These are phyloP conservation scores for Aspergillus arachidicola DNA, from an alignment of 2,329 filamentous ascomycete genomes.

Conservation along the genomic window DNA sequence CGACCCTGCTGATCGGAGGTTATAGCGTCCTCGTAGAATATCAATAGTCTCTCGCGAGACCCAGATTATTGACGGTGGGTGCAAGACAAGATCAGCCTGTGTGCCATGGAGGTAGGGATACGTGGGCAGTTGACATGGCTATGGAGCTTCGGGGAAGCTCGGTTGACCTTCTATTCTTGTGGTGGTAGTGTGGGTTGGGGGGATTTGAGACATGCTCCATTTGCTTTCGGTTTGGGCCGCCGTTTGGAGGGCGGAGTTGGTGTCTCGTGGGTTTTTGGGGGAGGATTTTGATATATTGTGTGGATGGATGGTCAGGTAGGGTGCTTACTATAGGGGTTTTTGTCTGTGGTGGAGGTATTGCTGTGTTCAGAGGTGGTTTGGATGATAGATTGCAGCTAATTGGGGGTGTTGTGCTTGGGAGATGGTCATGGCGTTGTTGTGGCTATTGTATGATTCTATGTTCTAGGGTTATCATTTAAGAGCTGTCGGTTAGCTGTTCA, in stretches of 20 bases:
- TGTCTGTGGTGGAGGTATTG: neutral
- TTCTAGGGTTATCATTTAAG: neutral
- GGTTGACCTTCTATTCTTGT: neutral
- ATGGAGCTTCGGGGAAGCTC: neutral
- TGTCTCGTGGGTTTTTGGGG: neutral
- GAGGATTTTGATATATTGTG: neutral
- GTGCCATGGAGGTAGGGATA: neutral
- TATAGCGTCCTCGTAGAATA: neutral
- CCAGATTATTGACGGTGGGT: neutral
- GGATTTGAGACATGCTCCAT: slow-evolving; percentile 2
- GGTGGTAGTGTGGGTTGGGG: neutral
- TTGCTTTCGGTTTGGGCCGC: neutral
- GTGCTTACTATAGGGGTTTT: neutral
- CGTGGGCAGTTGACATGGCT: neutral
- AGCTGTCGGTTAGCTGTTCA: neutral
- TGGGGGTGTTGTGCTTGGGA: neutral
- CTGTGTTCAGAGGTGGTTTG: neutral
- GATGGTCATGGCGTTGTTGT: neutral
- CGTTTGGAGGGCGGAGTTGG: neutral
- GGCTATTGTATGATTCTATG: neutral
- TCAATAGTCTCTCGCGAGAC: neutral
- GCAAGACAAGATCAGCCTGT: neutral
- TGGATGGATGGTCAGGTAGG: neutral
- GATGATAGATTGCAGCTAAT: neutral
- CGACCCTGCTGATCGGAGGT: neutral